Percentiles rank a stretch among this genome's conserved stretches.
Conservation (phyloP, 169 alveolate species). For the Besnoitia besnoiti region DNA sequence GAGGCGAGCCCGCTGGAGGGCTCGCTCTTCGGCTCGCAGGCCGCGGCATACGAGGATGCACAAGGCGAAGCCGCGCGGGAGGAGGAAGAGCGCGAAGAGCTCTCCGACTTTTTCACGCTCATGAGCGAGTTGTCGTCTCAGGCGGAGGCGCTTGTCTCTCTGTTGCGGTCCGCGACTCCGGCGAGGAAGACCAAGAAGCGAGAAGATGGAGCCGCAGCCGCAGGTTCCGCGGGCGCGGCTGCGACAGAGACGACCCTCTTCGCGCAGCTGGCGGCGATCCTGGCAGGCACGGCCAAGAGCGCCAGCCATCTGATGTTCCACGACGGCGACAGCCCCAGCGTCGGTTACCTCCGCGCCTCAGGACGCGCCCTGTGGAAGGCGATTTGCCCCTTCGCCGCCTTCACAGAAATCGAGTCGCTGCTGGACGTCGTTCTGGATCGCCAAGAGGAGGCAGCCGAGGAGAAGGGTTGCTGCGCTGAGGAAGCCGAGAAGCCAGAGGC, state of each 20-base stretch:
- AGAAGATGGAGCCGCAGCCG: not conserved
- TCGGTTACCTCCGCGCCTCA: not conserved
- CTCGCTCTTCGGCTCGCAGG: not conserved
- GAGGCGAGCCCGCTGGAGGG: not conserved
- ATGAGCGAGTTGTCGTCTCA: not conserved
- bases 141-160: not conserved
- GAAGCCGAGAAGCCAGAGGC: not conserved
- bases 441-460: not conserved
- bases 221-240: not conserved
- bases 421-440: not conserved
- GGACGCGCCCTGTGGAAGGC: slow-evolving; percentile 32
- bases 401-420: not conserved
- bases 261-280: not conserved
- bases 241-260: not conserved
- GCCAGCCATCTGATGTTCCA: not conserved
- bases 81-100: slow-evolving; percentile 10
- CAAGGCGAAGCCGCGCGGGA: not conserved
- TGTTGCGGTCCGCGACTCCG: not conserved
- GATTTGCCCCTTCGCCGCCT: not conserved
- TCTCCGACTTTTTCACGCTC: not conserved
- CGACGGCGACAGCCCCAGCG: not conserved
- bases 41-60: not conserved
- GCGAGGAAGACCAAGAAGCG: not conserved
- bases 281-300: not conserved
- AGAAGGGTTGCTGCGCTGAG: not conserved